Conservation (phyloP, 2,329 filamentous ascomycete species). For the Juglanconis oblonga region DNA sequence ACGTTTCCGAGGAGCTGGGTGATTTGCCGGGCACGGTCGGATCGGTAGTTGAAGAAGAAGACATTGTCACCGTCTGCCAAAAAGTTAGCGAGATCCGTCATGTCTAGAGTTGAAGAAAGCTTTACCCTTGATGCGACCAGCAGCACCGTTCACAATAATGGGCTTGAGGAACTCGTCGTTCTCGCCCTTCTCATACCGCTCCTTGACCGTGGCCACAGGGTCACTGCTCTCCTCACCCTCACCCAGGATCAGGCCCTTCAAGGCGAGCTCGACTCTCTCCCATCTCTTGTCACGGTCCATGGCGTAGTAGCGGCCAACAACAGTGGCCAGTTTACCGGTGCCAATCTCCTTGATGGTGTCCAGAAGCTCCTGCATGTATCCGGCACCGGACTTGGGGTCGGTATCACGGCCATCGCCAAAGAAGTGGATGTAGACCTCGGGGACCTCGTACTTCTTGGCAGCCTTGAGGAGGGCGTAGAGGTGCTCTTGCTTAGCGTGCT, state of each 20-base stretch:
- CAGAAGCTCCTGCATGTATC: conserved; percentile 83
- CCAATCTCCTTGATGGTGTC: conserved; percentile 80
- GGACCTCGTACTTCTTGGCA: conserved; percentile 82
- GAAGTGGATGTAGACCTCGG: conserved; percentile 97
- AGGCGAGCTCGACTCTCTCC: conserved; percentile 86
- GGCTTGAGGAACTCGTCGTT: conserved; percentile 98
- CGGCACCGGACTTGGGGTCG: conserved; percentile 88
- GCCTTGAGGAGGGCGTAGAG: conserved; percentile 83
- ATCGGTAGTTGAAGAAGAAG: conserved; percentile 99
- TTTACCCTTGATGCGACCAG: conserved; percentile 78
- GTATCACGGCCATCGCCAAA: conserved; percentile 98
- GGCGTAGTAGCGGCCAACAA: conserved; percentile 94
- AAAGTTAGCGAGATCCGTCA: conserved; percentile 7
- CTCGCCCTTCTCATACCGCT: conserved; percentile 82
- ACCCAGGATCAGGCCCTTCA: conserved; percentile 81
- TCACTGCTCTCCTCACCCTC: conserved; percentile 85
- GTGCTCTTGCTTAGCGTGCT: conserved; percentile 94
- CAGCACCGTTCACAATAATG: conserved; percentile 87
- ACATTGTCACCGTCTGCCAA: conserved; percentile 78
- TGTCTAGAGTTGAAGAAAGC: not conserved
- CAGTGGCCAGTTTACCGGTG: conserved; percentile 81
- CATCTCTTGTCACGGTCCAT: conserved; percentile 99
- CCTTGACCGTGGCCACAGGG: conserved; percentile 81
- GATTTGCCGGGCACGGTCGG: conserved; percentile 93
- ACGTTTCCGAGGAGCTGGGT: conserved; percentile 90